Base-by-base conservation (phyloP, 2,329 filamentous ascomycete genomes). In the Penicillium sclerotiorum region DNA sequence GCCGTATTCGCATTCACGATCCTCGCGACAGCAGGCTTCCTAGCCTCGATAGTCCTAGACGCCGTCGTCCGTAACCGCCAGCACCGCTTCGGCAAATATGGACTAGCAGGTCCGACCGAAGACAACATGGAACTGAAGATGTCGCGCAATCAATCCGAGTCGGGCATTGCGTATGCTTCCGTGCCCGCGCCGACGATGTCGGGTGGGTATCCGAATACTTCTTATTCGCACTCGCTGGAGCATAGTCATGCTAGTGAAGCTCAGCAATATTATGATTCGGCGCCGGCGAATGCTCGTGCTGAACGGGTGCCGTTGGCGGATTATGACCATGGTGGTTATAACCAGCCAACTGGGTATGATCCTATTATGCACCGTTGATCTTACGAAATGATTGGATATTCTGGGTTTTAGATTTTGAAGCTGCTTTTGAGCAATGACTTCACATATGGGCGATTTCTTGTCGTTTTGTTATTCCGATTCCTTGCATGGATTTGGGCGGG, bases 1-100 rank as follows among this genome's bases (percentile, higher is more conserved):
- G 76, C 79, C 9, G 68, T 84, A n/a, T 84, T 82, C 66, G 69
- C 76, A 25, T 85, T 85, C 62, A 73, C 75, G 4, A 59, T 81
- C 22, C 53, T 79, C 23, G 80, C 78, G 6, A 50, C 59, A n/a
- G 59, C 77, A 2, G 70, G 76, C 2, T 77, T 79, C 27, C 62
- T 80, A 46, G 66, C 73, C 9, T 73, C 77, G 7, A 61, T 81
- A 30, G 60, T 67, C 8, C 69, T 85, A 36, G 82, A 85, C 61
- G 59, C 80, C 27, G 67, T 73, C 52, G 79, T 80, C 18, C 71
- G 70, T 51, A 69, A 71, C 11, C 69, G 71, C 27, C 68, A 76
- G 49, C 77, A 66, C 13, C 66, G 67, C 22, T 66, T 76, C 13
- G 80, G 80, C 8, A 68, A 65, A 5, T 83, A 84, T 60, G 67